A percentile compares a stretch with the other conserved stretches of the same genome.
Conservation (phyloP, 2,329 filamentous ascomycete species). For the Fusarium albosuccineum region DNA sequence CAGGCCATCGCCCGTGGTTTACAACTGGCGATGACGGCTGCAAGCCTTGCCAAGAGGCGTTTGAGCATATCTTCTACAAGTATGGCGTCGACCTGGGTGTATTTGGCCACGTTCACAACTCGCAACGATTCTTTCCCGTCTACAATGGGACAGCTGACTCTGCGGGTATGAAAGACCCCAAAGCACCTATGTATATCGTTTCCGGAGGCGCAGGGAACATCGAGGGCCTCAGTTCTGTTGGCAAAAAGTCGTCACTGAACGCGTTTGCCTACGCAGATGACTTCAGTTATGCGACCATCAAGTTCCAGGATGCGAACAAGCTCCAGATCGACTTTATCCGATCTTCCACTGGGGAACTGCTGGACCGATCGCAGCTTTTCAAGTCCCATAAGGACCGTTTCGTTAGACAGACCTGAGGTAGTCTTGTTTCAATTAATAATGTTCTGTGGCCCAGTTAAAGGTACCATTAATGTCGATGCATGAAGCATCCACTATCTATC, state of each 20-base stretch:
- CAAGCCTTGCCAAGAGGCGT: slow-evolving; percentile 26
- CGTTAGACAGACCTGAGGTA: slow-evolving; percentile 3
- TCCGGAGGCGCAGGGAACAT: slow-evolving; percentile 27
- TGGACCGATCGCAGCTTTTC: slow-evolving; percentile 20
- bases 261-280: slow-evolving; percentile 31
- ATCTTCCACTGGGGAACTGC: slow-evolving; percentile 9
- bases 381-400: slow-evolving; percentile 25
- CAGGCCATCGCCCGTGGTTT: slow-evolving; percentile 64
- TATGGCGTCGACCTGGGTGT: slow-evolving; percentile 24
- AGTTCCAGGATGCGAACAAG: slow-evolving; percentile 14
- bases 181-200: slow-evolving; percentile 30
- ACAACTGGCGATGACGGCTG: slow-evolving; percentile 49
- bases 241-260: slow-evolving; percentile 5
- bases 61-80: slow-evolving; percentile 25
- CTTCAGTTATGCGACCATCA: slow-evolving; percentile 29
- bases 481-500: not conserved
- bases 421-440: not conserved
- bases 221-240: slow-evolving; percentile 17
- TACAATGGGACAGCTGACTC: slow-evolving; percentile 24
- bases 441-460: too few species aligned
- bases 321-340: slow-evolving; percentile 19
- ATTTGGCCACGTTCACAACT: slow-evolving; percentile 31
- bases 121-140: slow-evolving; percentile 15
- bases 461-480: too few species aligned
- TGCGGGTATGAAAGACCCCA: slow-evolving; percentile 20